A percentile compares a stretch with the other conserved stretches of the same genome.
Conservation (phyloP, 2,329 filamentous ascomycete genomes). For the Basipetospora chlamydospora region DNA sequence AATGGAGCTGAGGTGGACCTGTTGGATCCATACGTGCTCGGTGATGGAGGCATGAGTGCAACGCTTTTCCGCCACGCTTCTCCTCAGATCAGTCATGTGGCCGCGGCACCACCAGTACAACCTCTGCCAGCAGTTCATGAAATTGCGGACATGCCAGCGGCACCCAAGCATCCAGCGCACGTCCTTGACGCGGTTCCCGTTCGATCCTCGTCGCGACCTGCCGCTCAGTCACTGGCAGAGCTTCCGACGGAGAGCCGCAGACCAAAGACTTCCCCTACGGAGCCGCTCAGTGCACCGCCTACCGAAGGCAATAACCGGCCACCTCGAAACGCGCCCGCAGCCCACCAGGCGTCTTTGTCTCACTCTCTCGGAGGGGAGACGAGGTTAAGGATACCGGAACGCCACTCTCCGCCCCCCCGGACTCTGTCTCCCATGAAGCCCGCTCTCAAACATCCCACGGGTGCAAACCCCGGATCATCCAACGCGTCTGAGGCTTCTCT, state of each 20-base stretch:
- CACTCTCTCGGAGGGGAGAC: neutral
- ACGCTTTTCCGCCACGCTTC: neutral
- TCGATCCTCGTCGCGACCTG: neutral
- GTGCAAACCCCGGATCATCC: slow-evolving; percentile 36
- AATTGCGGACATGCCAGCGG: neutral
- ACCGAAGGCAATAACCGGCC: neutral
- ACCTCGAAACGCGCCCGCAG: neutral
- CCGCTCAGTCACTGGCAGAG: neutral
- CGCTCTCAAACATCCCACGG: slow-evolving; percentile 48
- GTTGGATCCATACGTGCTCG: too few relatives aligned
- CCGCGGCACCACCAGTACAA: too few relatives aligned
- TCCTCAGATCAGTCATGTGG: neutral
- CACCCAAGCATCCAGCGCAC: neutral
- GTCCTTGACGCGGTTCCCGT: neutral
- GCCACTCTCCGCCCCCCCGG: slow-evolving; percentile 41
- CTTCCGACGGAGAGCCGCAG: neutral
- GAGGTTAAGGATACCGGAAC: slow-evolving; percentile 5
- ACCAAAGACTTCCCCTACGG: neutral
- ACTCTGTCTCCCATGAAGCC: slow-evolving; percentile 67
- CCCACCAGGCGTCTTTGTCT: neutral
- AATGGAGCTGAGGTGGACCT: too few relatives aligned
- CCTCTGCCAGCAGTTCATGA: neutral
- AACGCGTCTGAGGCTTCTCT: slow-evolving; percentile 30
- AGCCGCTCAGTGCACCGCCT: neutral
- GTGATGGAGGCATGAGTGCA: neutral